Percentiles rank a stretch among this genome's conserved stretches.
Evolutionary conservation across 2,329 filamentous ascomycete species (phyloP).

Genomic region (Clonostachys solani): DNA sequence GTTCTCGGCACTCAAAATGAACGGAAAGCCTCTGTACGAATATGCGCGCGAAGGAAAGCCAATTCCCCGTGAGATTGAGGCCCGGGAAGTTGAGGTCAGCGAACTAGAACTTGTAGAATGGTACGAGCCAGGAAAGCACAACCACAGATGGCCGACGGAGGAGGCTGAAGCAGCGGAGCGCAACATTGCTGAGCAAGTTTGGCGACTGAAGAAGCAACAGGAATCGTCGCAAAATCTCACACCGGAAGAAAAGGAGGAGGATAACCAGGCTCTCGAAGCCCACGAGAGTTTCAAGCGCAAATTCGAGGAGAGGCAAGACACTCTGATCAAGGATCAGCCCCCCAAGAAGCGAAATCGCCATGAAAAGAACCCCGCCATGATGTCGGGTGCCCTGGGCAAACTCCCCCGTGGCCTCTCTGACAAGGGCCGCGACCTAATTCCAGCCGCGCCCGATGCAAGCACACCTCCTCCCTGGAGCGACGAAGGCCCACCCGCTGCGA

Average conservation of each 20-base stretch:
- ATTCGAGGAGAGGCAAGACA: constrained; percentile 54
- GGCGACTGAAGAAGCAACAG: constrained; percentile 56
- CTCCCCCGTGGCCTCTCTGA: constrained; percentile 28
- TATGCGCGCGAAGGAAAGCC: constrained; percentile 88
- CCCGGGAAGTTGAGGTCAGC: constrained; percentile 71
- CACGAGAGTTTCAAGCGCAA: constrained; percentile 54
- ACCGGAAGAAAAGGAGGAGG: constrained; percentile 50
- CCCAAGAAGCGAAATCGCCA: constrained; percentile 26
- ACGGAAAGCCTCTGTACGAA: constrained; percentile 93
- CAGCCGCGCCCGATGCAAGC: constrained; percentile 11
- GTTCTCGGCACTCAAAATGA: constrained; percentile 87
- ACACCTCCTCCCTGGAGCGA: constrained; percentile 53
- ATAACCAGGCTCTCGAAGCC: constrained; percentile 48
- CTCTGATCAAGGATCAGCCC: constrained; percentile 47
- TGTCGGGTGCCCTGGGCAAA: constrained; percentile 53
- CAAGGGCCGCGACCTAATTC: not conserved
- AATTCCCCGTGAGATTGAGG: constrained; percentile 79
- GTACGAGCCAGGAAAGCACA: constrained; percentile 75
- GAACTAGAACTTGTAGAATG: constrained; percentile 82
- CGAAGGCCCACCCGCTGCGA: constrained; percentile 69
- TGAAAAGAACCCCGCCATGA: constrained; percentile 34
- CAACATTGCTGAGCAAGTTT: constrained; percentile 69
- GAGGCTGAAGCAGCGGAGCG: constrained; percentile 75
- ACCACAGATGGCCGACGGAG: constrained; percentile 72
- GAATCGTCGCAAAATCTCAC: constrained; percentile 42